Evolutionary conservation across 371 early-diverging fungal species (phyloP), one percentile per base, ranked within the genome.

Genomic region (Synchytrium microbalum): DNA sequence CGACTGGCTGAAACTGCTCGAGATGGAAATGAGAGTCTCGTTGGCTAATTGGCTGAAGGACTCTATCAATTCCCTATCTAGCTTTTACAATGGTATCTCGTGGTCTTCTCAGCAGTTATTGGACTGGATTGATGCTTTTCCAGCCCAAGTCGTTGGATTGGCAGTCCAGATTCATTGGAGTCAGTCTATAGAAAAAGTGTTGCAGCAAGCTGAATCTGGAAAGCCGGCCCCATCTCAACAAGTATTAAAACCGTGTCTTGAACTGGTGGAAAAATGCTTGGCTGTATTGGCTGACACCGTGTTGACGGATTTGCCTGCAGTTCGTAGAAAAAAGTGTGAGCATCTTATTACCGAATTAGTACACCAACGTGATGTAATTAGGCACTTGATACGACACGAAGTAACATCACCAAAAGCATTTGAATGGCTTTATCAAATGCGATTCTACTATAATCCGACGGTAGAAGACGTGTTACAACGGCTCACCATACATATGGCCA

Each of bases 281-380:
- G 86, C 88, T 27, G 79, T 91, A 19, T 83, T 99, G 29, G 96
- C 98, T 0, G 93, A 93, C 64, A 84, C 93, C 29, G 98, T 98
- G 3, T 80, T 97, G 14, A 77, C 86, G 61, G 94, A 96, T 66
- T 77, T 97, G 65, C 75, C 84, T 0, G 73, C 88, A 13, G 86
- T 95, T 62, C 83, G 84, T 62, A 90, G 98, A 63, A 85, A 89
- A 66, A 99, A 97, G 75, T 91, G 95, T 71, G 99, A 99, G 75
- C 93, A 95, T 66, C 74, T 99, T 58, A 93, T 99, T 60, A 97
- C 98, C 1, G 99, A 98, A 72, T 86, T 96, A 33, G 98, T 99
- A 1, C 98, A 99, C 77, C 96, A 99, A 75, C 85, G 97, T 55
- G 98, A 98, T 79, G 88, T 94, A 3, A 83, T 91, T 32, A 88